Conservation (phyloP, 257 asterid genomes). For the Solanum sitiens region DNA sequence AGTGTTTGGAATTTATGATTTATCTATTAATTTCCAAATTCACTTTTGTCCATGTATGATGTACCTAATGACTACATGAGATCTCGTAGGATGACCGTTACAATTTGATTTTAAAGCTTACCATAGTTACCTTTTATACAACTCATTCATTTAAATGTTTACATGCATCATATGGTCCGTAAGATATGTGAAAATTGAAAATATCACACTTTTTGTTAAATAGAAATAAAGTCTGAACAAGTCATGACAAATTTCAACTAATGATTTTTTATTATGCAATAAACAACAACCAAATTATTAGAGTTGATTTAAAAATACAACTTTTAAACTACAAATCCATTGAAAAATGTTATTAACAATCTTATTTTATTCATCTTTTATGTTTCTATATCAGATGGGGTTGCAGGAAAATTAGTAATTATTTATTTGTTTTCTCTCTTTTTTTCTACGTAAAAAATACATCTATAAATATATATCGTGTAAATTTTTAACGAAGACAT, state of each 20-base stretch:
- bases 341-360: background rate
- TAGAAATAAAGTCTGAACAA: background rate
- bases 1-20: background rate
- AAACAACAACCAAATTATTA: background rate
- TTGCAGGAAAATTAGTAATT: background rate
- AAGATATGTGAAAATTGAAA: background rate
- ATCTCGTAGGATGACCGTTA: background rate
- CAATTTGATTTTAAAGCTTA: background rate
- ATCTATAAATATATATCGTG: rapidly evolving
- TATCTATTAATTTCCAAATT: background rate
- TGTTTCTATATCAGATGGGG: background rate
- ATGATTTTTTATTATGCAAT: background rate
- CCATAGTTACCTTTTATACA: background rate
- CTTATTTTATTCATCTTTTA: background rate
- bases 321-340: background rate
- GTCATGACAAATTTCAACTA: background rate
- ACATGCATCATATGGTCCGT: background rate
- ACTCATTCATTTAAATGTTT: background rate
- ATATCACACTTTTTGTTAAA: background rate
- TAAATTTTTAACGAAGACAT: background rate
- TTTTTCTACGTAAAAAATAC: background rate
- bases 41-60: background rate
- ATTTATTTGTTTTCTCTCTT: background rate
- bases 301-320: background rate
- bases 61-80: background rate